Evolutionary conservation across 192 early-diverging fungal species (phyloP).

Genomic region (Helicostylum pulchrum): DNA sequence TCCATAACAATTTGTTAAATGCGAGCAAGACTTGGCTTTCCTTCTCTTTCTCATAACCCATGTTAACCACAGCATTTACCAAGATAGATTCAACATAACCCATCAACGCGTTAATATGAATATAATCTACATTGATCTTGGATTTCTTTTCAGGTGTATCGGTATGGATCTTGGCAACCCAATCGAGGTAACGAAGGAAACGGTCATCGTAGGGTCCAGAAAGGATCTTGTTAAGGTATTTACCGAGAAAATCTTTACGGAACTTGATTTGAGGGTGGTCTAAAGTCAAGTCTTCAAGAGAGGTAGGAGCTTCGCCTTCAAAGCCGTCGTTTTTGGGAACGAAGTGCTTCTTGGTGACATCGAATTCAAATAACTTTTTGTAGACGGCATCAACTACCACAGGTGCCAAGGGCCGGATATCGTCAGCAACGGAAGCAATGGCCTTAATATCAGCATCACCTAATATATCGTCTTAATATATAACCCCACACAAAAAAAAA

Average conservation of each 20-base stretch:
- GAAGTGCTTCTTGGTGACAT: slow-evolving; percentile 74
- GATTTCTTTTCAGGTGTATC: slow-evolving; percentile 69
- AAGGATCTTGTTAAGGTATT: slow-evolving; percentile 68
- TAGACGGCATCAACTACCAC: slow-evolving; percentile 79
- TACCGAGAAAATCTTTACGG: slow-evolving; percentile 69
- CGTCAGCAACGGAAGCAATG: slow-evolving; percentile 60
- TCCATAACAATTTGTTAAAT: slow-evolving; percentile 79
- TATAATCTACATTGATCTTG: slow-evolving; percentile 79
- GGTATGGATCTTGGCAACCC: slow-evolving; percentile 78
- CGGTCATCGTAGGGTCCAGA: slow-evolving; percentile 47
- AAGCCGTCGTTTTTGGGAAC: slow-evolving; percentile 66
- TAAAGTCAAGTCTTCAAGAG: slow-evolving; percentile 47
- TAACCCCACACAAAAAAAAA: slow-evolving; percentile 7
- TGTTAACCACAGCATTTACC: slow-evolving; percentile 49
- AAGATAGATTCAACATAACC: slow-evolving; percentile 61
- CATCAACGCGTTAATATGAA: slow-evolving; percentile 76
- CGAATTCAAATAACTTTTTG: slow-evolving; percentile 62
- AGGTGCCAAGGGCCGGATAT: slow-evolving; percentile 66
- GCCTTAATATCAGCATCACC: slow-evolving; percentile 56
- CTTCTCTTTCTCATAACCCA: slow-evolving; percentile 52
- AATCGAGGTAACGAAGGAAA: slow-evolving; percentile 73
- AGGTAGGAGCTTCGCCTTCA: slow-evolving; percentile 30
- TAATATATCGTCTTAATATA: slow-evolving; percentile 26
- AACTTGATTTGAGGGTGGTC: slow-evolving; percentile 74
- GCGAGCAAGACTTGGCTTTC: slow-evolving; percentile 59